Percentiles rank a stretch among this genome's conserved stretches.
These are phyloP conservation scores for Lithohypha guttulata DNA, from an alignment of 2,329 filamentous ascomycete species.

Conservation along the genomic window DNA sequence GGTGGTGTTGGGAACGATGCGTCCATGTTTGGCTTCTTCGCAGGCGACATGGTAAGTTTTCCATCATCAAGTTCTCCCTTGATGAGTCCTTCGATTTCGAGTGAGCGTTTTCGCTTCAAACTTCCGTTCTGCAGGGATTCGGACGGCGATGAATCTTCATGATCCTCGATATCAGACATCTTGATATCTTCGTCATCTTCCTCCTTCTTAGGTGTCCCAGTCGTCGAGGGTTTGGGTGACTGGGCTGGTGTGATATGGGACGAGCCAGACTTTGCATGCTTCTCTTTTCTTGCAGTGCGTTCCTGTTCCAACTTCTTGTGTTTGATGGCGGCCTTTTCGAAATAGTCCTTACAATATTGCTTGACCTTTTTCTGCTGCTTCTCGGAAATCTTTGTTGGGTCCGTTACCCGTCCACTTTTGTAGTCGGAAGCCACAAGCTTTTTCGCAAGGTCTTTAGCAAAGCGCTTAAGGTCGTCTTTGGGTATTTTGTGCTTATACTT, in stretches of 20 bases:
- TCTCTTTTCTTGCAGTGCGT: slow-evolving; percentile 40
- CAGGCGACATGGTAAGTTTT: slow-evolving; percentile 16
- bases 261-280: slow-evolving; percentile 19
- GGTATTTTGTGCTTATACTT: slow-evolving; percentile 81
- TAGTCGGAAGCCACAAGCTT: slow-evolving; percentile 87
- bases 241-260: slow-evolving; percentile 20
- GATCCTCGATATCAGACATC: slow-evolving; percentile 35
- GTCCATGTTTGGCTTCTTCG: slow-evolving; percentile 16
- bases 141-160: slow-evolving; percentile 25
- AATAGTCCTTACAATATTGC: slow-evolving; percentile 70
- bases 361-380: slow-evolving; percentile 77
- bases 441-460: slow-evolving; percentile 64
- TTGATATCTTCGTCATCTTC: slow-evolving; percentile 27
- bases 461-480: slow-evolving; percentile 60
- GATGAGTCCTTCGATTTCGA: slow-evolving; percentile 18
- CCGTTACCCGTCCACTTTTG: slow-evolving; percentile 74
- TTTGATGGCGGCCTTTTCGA: slow-evolving; percentile 76
- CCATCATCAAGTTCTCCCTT: slow-evolving; percentile 13
- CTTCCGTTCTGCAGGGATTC: slow-evolving; percentile 18
- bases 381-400: slow-evolving; percentile 65
- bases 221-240: slow-evolving; percentile 18
- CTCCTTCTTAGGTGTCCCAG: slow-evolving; percentile 15
- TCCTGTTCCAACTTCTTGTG: slow-evolving; percentile 58
- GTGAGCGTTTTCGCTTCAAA: slow-evolving; percentile 55
- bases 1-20: slow-evolving; percentile 25